Conservation (phyloP, 768 basidiomycete genomes). For the Suillus weaverae region DNA sequence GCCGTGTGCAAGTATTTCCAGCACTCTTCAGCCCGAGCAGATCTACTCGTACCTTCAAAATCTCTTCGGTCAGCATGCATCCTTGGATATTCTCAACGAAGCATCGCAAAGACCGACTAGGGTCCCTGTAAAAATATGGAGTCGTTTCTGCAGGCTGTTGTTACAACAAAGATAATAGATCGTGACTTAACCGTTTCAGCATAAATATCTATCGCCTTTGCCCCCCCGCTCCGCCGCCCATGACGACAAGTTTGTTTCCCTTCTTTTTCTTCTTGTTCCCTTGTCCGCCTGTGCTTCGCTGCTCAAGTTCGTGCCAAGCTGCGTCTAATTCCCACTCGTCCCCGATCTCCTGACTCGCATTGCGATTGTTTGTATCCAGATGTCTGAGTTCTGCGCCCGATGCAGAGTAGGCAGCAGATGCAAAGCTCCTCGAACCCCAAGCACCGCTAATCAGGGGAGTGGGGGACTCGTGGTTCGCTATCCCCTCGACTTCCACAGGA, state of each 20-base stretch:
- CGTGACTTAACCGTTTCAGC: not conserved
- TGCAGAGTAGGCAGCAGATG: slow-evolving; percentile 67
- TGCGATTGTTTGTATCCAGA: slow-evolving; percentile 34
- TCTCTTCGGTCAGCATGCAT: not conserved
- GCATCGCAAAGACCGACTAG: not conserved
- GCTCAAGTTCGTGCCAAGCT: slow-evolving; percentile 82
- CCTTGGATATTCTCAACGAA: not conserved
- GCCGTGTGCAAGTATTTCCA: slow-evolving; percentile 61
- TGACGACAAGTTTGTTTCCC: slow-evolving; percentile 64
- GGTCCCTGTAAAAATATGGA: not conserved
- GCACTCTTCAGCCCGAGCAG: slow-evolving; percentile 46
- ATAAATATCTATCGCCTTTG: slow-evolving; percentile 38
- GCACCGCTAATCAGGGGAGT: slow-evolving; percentile 46
- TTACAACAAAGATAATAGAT: slow-evolving; percentile 15
- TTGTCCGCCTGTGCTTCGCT: slow-evolving; percentile 40
- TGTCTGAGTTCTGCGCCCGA: slow-evolving; percentile 39
- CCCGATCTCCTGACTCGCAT: slow-evolving; percentile 30
- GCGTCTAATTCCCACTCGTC: slow-evolving; percentile 80
- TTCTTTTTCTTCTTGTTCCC: slow-evolving; percentile 57
- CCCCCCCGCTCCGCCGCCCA: slow-evolving; percentile 64
- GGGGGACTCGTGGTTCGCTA: slow-evolving; percentile 8
- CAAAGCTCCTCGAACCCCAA: slow-evolving; percentile 83
- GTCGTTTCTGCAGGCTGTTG: slow-evolving; percentile 6
- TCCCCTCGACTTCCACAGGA: slow-evolving; percentile 17
- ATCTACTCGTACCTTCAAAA: slow-evolving; percentile 43